phyloP scores from a whole-genome alignment of 169 alveolate genomes.

The Cryptosporidium canis region DNA sequence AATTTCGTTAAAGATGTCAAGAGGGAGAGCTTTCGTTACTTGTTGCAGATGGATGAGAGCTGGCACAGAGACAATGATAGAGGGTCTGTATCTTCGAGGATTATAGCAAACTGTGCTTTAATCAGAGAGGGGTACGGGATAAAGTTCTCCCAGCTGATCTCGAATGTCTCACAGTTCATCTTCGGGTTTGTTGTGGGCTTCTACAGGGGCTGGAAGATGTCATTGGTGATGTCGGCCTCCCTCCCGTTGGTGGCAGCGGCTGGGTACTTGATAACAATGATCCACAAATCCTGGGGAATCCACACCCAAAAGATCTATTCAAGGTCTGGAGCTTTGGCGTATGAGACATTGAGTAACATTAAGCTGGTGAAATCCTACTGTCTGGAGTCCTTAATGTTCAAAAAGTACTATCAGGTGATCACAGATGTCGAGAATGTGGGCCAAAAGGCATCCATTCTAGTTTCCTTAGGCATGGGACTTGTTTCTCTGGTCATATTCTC shows the following conservation, averaged over 20 bases:
- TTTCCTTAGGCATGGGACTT: constrained; percentile 58
- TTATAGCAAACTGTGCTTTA: constrained; percentile 49
- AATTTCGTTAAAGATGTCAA: constrained; percentile 32
- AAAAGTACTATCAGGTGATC: constrained; percentile 42
- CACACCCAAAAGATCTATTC: constrained; percentile 24
- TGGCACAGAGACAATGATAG: constrained; percentile 43
- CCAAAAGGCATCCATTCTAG: constrained; percentile 19
- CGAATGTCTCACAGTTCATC: constrained; percentile 64
- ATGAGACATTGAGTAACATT: constrained; percentile 34
- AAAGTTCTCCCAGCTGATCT: constrained; percentile 40
- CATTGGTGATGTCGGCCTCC: constrained; percentile 67
- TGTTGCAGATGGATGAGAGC: constrained; percentile 36
- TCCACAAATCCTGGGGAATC: constrained; percentile 53
- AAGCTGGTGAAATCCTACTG: constrained; percentile 51
- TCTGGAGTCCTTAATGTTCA: constrained; percentile 10
- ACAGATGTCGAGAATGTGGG: constrained; percentile 43
- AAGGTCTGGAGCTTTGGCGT: constrained; percentile 60
- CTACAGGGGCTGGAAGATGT: constrained; percentile 66
- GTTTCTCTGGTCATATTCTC: constrained; percentile 61
- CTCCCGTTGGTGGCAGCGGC: constrained; percentile 65
- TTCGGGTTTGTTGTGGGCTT: constrained; percentile 63
- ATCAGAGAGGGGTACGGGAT: constrained; percentile 67
- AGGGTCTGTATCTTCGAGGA: constrained; percentile 32
- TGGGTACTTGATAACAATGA: constrained; percentile 37
- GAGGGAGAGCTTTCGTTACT: constrained; percentile 14